phyloP scores from a whole-genome alignment of 106 monocot species.

The Dendrobium officinale region DNA sequence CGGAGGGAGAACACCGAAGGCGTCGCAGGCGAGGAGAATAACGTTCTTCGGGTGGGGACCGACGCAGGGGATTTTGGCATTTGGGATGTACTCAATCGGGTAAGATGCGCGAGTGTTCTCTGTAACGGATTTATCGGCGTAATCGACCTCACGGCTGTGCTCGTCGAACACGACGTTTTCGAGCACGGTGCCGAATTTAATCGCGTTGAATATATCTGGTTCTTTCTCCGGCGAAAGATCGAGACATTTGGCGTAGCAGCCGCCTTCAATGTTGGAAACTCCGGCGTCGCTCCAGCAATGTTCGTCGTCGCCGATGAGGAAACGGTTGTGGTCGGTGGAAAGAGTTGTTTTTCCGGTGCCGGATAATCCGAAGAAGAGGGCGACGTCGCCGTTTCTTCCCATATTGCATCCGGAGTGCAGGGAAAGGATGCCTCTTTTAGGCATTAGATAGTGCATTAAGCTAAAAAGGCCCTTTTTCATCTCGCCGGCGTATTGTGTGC shows the following conservation, averaged over 20 bases:
- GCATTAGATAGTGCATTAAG: constrained; percentile 99
- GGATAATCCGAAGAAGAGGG: constrained; percentile 96
- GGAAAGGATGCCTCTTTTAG: constrained; percentile 71
- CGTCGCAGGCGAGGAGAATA: constrained; percentile 48
- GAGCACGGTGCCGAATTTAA: constrained; percentile 85
- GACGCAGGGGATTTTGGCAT: constrained; percentile 86
- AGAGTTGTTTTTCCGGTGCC: constrained; percentile 83
- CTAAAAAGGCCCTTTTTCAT: constrained; percentile 99
- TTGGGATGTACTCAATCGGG: constrained; percentile 92
- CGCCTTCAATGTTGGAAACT: constrained; percentile 86
- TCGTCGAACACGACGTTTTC: constrained; percentile 97
- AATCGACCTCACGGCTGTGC: constrained; percentile 79
- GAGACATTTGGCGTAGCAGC: constrained; percentile 82
- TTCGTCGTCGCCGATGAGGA: constrained; percentile 72
- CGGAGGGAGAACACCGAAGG: constrained; percentile 45
- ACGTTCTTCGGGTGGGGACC: constrained; percentile 91
- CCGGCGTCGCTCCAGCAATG: constrained; percentile 81
- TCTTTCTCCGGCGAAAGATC: constrained; percentile 66
- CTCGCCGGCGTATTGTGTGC: constrained; percentile 96
- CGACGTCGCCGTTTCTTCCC: constrained; percentile 84
- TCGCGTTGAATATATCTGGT: constrained; percentile 83
- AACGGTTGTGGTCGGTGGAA: constrained; percentile 65
- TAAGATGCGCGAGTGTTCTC: constrained; percentile 92
- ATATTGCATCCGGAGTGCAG: constrained; percentile 95
- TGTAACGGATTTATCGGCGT: constrained; percentile 83